These are phyloP conservation scores for Vickermania ingenoplastis DNA, from an alignment of 208 protist species.

Conservation along the genomic window DNA sequence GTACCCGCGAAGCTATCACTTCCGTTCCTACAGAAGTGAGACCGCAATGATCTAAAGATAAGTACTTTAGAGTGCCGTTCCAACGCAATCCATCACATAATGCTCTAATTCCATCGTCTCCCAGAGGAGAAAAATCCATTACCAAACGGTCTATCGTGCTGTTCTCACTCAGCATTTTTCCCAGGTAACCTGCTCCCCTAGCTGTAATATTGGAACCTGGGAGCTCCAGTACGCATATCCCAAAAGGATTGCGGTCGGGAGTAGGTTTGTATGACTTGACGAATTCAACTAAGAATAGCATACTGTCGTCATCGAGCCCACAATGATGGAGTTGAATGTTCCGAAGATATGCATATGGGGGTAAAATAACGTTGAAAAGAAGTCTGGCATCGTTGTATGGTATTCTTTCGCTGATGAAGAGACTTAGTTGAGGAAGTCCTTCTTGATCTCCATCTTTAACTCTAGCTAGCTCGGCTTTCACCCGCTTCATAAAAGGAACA, in stretches of 20 bases:
- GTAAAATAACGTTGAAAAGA: constrained; percentile 47
- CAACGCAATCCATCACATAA: constrained; percentile 69
- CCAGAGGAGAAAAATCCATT: constrained; percentile 76
- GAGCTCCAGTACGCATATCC: constrained; percentile 71
- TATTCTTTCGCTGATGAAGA: constrained; percentile 57
- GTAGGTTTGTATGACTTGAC: constrained; percentile 56
- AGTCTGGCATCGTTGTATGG: constrained; percentile 29
- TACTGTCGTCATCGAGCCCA: constrained; percentile 61
- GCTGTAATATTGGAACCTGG: constrained; percentile 59
- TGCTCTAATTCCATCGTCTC: constrained; percentile 45
- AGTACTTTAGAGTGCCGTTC: constrained; percentile 55
- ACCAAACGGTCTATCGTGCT: constrained; percentile 49
- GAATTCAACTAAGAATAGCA: constrained; percentile 72
- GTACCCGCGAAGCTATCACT: constrained; percentile 39
- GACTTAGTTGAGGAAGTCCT: constrained; percentile 56
- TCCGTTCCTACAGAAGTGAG: constrained; percentile 33
- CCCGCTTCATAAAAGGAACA: constrained; percentile 52
- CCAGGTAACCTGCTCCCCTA: constrained; percentile 56
- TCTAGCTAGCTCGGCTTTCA: constrained; percentile 51
- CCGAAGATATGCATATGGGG: constrained; percentile 64
- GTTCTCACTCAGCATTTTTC: constrained; percentile 54
- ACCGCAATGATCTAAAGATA: constrained; percentile 78
- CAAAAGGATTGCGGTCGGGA: constrained; percentile 69
- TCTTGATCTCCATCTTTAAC: constrained; percentile 77
- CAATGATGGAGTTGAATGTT: constrained; percentile 67